A percentile compares a stretch with the other conserved stretches of the same genome.
phyloP scores from a whole-genome alignment of 2,329 filamentous ascomycete species.

The Epichloe glyceriae region DNA sequence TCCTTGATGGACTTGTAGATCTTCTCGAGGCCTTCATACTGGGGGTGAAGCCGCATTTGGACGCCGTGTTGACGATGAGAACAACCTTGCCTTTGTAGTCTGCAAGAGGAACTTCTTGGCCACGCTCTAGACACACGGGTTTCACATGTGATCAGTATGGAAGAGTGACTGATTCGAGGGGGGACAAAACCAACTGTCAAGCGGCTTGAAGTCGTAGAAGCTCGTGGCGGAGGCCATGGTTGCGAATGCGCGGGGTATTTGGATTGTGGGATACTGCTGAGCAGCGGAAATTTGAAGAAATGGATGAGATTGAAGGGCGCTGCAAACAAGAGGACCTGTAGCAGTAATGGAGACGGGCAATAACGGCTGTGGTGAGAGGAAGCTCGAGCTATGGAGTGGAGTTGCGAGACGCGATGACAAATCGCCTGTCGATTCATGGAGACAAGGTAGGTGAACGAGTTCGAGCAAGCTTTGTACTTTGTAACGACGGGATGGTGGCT shows the following conservation, averaged over 20 bases:
- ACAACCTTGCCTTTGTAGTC: constrained; percentile 83
- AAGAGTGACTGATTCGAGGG: not conserved
- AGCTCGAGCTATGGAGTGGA: constrained; percentile 3
- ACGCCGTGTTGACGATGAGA: constrained; percentile 93
- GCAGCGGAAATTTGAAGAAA: not conserved
- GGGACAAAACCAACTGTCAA: constrained; percentile 46
- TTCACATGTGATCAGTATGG: constrained; percentile 8
- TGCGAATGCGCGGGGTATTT: constrained; percentile 5
- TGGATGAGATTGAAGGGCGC: not conserved
- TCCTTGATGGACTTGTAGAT: constrained; percentile 69
- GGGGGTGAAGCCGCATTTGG: constrained; percentile 98
- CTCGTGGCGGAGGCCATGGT: constrained; percentile 28
- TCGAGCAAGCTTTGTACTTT: not conserved
- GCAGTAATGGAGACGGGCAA: not conserved
- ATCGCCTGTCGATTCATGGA: constrained; percentile 4
- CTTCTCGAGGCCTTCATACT: constrained; percentile 81
- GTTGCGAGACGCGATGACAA: constrained; percentile 6
- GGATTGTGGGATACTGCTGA: not conserved
- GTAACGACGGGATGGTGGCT: not conserved
- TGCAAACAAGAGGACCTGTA: not conserved
- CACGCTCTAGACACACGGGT: constrained; percentile 29
- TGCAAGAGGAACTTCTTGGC: constrained; percentile 54
- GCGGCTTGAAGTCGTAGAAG: constrained; percentile 77
- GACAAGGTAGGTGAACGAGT: not conserved
- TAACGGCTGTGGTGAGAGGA: constrained; percentile 4